Percentiles rank a stretch among this genome's conserved stretches.
phyloP scores from a whole-genome alignment of 2,329 filamentous ascomycete species.

The Tricladium varicosporioides region DNA sequence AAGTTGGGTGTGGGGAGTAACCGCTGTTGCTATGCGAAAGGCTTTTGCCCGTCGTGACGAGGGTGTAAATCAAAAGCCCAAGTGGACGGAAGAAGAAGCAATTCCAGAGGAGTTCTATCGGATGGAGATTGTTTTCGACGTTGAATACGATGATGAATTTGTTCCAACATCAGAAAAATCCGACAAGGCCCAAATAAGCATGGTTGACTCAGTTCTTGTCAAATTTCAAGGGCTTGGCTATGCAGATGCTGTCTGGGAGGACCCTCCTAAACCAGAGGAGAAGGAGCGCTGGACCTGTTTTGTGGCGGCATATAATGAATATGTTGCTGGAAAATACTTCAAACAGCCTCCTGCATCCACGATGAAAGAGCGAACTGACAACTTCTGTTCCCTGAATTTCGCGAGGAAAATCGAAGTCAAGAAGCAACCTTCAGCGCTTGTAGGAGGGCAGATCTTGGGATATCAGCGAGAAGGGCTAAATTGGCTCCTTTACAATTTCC shows the following conservation, averaged over 20 bases:
- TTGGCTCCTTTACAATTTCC: slow-evolving; percentile 92
- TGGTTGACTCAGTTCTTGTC: slow-evolving; percentile 73
- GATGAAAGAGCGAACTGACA: slow-evolving; percentile 66
- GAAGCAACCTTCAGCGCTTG: slow-evolving; percentile 70
- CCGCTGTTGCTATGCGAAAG: slow-evolving; percentile 60
- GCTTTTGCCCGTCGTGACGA: slow-evolving; percentile 73
- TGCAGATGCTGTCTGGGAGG: slow-evolving; percentile 88
- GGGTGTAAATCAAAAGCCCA: slow-evolving; percentile 58
- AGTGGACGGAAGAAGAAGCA: slow-evolving; percentile 71
- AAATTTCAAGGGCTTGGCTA: slow-evolving; percentile 94
- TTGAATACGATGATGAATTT: slow-evolving; percentile 60
- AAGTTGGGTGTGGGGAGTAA: slow-evolving; percentile 79
- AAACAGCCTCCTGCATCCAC: slow-evolving; percentile 49
- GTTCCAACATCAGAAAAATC: slow-evolving; percentile 59
- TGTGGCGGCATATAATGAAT: slow-evolving; percentile 79
- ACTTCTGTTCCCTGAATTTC: slow-evolving; percentile 67
- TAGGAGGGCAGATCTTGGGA: slow-evolving; percentile 80
- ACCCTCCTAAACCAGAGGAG: slow-evolving; percentile 65
- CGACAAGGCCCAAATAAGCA: slow-evolving; percentile 68
- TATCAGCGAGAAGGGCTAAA: slow-evolving; percentile 94
- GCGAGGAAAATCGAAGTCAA: slow-evolving; percentile 62
- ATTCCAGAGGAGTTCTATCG: slow-evolving; percentile 84
- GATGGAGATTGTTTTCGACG: slow-evolving; percentile 84
- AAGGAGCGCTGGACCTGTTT: slow-evolving; percentile 75
- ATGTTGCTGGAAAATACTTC: slow-evolving; percentile 76